phyloP scores from a whole-genome alignment of 441 rosid genomes.

The Populus hybrid region DNA sequence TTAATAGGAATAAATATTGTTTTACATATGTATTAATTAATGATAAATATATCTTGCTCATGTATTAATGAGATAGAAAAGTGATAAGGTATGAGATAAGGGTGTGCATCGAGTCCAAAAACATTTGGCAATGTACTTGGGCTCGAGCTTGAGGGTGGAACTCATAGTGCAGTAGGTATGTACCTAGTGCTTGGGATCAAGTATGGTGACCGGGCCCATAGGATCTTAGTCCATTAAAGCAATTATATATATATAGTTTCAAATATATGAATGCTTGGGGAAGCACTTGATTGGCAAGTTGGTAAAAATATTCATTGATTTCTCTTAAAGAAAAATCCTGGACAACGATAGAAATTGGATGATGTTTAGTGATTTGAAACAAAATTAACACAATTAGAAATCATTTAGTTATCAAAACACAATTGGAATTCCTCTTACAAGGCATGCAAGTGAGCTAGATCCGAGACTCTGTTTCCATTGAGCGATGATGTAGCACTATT shows the following conservation, averaged over 20 bases:
- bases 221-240: no score
- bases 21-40: no score
- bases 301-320: not conserved
- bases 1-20: no score
- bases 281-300: not conserved
- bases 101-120: no score
- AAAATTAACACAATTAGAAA: not conserved
- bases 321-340: not conserved
- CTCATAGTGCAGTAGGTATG: no score
- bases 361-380: not conserved
- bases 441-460: not conserved
- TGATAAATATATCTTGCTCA: no score
- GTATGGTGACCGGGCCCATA: no score
- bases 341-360: not conserved
- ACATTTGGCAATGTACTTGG: no score
- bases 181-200: no score
- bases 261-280: not conserved
- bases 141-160: no score
- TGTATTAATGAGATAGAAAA: no score
- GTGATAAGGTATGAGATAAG: rapidly evolving
- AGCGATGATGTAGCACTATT: not conserved
- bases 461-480: not conserved
- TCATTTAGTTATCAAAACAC: not conserved
- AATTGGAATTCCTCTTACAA: not conserved
- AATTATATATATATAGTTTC: no score